These are phyloP conservation scores for Mycena indigotica DNA, from an alignment of 768 basidiomycete genomes.

Conservation along the genomic window DNA sequence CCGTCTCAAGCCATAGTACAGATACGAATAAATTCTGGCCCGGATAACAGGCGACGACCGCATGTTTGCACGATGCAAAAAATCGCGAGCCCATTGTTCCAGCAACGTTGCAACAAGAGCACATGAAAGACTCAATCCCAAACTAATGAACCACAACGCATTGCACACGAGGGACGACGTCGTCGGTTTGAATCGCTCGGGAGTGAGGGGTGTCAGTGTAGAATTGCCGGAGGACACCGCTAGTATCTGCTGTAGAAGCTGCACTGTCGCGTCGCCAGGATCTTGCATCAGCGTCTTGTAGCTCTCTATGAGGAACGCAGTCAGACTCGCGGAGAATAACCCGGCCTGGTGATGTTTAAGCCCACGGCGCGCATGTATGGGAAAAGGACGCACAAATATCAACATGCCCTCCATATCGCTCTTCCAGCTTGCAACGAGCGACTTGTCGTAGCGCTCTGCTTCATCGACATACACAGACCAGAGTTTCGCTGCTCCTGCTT, in stretches of 20 bases:
- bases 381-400: conserved; percentile 4
- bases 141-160: conserved; percentile 7
- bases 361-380: not conserved
- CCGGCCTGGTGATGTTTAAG: conserved; percentile 1
- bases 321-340: conserved; percentile 7
- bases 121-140: conserved; percentile 8
- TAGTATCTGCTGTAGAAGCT: not conserved
- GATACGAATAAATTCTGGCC: conserved; percentile 2
- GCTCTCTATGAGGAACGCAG: conserved; percentile 9
- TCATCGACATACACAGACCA: conserved; percentile 10
- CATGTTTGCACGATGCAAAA: conserved; percentile 3
- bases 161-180: conserved; percentile 3
- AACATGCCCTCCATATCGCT: conserved; percentile 16
- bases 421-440: conserved; percentile 13
- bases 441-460: conserved; percentile 13
- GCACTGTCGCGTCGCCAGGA: not conserved
- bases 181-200: not conserved
- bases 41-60: conserved; percentile 3
- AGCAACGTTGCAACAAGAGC: conserved; percentile 6
- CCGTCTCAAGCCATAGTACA: conserved; percentile 1
- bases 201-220: not conserved
- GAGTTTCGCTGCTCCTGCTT: conserved; percentile 8
- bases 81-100: conserved; percentile 12
- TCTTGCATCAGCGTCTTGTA: conserved; percentile 1
- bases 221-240: conserved; percentile 2